Evolutionary conservation across 1,284 basidiomycete genomes (phyloP).

Genomic region (Coriolopsis trogii): DNA sequence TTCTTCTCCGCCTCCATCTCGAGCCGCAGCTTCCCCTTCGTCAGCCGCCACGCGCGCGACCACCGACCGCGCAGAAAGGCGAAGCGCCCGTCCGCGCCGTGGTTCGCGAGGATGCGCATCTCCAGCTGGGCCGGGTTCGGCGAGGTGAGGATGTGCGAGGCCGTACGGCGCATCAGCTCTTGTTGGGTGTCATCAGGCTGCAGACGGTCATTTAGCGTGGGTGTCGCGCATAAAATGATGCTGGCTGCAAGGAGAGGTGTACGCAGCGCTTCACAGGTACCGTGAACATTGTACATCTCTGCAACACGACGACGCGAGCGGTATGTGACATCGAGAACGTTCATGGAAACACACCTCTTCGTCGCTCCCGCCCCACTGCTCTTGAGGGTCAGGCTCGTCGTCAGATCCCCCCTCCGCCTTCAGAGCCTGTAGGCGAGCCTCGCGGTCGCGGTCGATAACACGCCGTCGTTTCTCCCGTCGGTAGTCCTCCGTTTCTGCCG

Average conservation of each 20-base stretch:
- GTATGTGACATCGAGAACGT: too few species aligned
- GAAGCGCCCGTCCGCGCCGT: constrained; percentile 72
- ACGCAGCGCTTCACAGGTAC: not conserved
- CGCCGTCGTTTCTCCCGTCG: constrained; percentile 65
- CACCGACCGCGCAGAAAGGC: constrained; percentile 80
- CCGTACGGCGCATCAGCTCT: constrained; percentile 78
- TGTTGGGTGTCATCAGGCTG: constrained; percentile 71
- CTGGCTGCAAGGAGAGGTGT: not conserved
- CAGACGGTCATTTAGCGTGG: too few species aligned
- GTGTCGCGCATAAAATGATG: too few species aligned
- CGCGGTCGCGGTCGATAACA: constrained; percentile 60
- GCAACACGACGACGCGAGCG: too few species aligned
- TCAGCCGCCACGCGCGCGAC: constrained; percentile 59
- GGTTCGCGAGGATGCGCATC: constrained; percentile 86
- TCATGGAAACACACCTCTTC: constrained; percentile 63
- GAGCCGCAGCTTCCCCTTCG: constrained; percentile 46
- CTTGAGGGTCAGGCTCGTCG: constrained; percentile 33
- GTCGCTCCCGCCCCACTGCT: constrained; percentile 72
- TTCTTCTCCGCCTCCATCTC: constrained; percentile 38
- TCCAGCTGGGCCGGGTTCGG: constrained; percentile 80
- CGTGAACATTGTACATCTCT: too few species aligned
- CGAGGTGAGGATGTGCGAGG: constrained; percentile 63
- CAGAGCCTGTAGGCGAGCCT: constrained; percentile 65
- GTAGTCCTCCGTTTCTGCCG: constrained; percentile 68
- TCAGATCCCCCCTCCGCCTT: constrained; percentile 43